Conservation (phyloP, 768 basidiomycete genomes). For the Lactarius indigo region DNA sequence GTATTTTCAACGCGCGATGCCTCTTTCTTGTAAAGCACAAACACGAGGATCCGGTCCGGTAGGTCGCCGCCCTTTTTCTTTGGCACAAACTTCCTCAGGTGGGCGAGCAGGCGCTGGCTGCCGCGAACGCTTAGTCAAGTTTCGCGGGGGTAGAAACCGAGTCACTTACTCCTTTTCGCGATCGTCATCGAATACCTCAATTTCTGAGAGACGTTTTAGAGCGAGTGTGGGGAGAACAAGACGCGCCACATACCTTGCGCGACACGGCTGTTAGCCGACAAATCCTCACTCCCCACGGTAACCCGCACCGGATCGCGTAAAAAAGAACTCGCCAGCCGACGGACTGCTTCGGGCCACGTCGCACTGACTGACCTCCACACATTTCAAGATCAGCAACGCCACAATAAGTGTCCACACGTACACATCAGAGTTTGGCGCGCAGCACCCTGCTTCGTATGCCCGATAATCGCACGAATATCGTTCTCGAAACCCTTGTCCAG, state of each 20-base stretch:
- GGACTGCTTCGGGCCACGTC: slow-evolving; percentile 96
- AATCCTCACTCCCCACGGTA: slow-evolving; percentile 92
- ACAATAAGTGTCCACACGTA: slow-evolving; percentile 37
- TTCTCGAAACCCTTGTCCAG: slow-evolving; percentile 98
- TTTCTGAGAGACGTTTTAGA: slow-evolving; percentile 32
- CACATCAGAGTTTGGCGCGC: slow-evolving; percentile 93
- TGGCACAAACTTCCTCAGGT: slow-evolving; percentile 52
- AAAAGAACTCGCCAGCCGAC: slow-evolving; percentile 85
- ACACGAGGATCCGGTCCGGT: slow-evolving; percentile 79
- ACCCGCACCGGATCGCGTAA: slow-evolving; percentile 80
- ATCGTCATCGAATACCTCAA: slow-evolving; percentile 88
- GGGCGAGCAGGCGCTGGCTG: slow-evolving; percentile 58
- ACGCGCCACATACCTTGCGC: slow-evolving; percentile 51
- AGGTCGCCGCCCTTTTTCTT: slow-evolving; percentile 55
- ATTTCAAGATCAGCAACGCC: not conserved
- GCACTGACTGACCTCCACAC: slow-evolving; percentile 68
- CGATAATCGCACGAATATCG: slow-evolving; percentile 90
- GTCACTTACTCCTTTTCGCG: slow-evolving; percentile 77
- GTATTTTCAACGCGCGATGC: slow-evolving; percentile 84
- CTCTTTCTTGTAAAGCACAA: slow-evolving; percentile 97
- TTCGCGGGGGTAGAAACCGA: not conserved
- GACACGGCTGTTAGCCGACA: slow-evolving; percentile 93
- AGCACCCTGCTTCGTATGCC: slow-evolving; percentile 58
- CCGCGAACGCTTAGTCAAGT: not conserved
- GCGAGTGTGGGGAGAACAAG: not conserved